Base-by-base conservation (phyloP, 495 filamentous ascomycete species). In the Podospora didyma region DNA sequence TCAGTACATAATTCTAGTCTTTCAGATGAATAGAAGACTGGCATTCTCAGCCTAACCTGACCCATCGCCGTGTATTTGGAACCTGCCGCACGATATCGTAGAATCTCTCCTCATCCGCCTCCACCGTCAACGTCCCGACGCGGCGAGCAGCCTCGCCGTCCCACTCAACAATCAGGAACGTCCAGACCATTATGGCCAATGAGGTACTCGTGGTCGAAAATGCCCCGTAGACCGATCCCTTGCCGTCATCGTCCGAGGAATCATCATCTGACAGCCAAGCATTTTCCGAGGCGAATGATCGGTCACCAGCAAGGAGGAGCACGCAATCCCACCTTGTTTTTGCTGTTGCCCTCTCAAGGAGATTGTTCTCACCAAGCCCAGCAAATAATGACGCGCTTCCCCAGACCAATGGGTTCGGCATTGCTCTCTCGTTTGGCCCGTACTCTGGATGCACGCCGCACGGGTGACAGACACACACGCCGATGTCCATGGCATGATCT, bases 311-410 rank as follows among this genome's bases (percentile, higher is more conserved):
- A 20, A 49, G 22, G 21, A 49, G 46, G 21, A 49, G 16, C 46
- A 28, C 46, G 19, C 46, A 49, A 3, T 49, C 46, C 46, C 46
- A 49, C 10, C n/a, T n/a, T n/a, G n/a, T n/a, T n/a, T n/a, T n/a
- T n/a, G n/a, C n/a, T n/a, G 46, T 49, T 6, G 14, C 6, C 3
- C 46, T 2, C 22, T n/a, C 14, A 20, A 49, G 2, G 4, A 16
- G 21, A n/a, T 28, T 17, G 10, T 0, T 23, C 3, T 24, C 22
- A 0, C 2, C n/a, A 19, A n/a, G 46, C 19, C 46, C n/a, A 9
- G n/a, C 22, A 17, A 26, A 49, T 6, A 49, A 26, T 5, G 5
- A 4, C 22, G 22, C 46, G 7, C 28, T 4, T 0, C 26, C 21
- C 46, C 21, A 49, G 34, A 37, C 16, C 9, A 7, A 16, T 14